These are phyloP conservation scores for Lepiota venenata DNA, from an alignment of 768 basidiomycete genomes.

Conservation along the genomic window DNA sequence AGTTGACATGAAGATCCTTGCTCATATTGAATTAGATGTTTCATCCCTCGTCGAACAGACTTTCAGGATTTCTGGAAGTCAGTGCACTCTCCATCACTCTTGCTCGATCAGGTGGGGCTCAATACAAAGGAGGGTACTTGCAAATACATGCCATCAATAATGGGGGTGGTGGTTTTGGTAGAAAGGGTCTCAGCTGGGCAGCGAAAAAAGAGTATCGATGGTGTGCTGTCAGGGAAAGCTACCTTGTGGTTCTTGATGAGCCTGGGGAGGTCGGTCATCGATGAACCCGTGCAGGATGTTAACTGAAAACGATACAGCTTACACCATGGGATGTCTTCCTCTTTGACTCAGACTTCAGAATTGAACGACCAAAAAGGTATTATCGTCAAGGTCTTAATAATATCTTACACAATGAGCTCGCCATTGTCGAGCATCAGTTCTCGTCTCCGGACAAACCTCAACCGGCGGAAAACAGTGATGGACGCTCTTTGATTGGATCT, in stretches of 20 bases:
- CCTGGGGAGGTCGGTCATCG: slow-evolving; percentile 67
- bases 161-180: slow-evolving; percentile 55
- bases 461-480: slow-evolving; percentile 17
- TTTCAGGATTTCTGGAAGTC: slow-evolving; percentile 89
- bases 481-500: slow-evolving; percentile 24
- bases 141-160: slow-evolving; percentile 51
- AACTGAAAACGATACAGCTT: slow-evolving; percentile 40
- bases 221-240: slow-evolving; percentile 92
- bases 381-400: slow-evolving; percentile 79
- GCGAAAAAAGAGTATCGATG: slow-evolving; percentile 71
- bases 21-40: slow-evolving; percentile 67
- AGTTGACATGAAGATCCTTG: not conserved
- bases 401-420: slow-evolving; percentile 44
- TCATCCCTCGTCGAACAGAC: slow-evolving; percentile 85
- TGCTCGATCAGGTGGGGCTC: slow-evolving; percentile 77
- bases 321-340: slow-evolving; percentile 93
- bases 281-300: not conserved
- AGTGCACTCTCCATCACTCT: slow-evolving; percentile 82
- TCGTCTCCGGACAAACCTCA: slow-evolving; percentile 4
- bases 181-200: slow-evolving; percentile 58
- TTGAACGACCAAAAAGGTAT: slow-evolving; percentile 86
- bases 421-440: slow-evolving; percentile 6
- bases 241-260: slow-evolving; percentile 82
- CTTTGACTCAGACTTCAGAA: slow-evolving; percentile 83
- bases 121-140: slow-evolving; percentile 90